These are phyloP conservation scores for Apostasia shenzhenica DNA, from an alignment of 106 monocot species.

Conservation along the genomic window DNA sequence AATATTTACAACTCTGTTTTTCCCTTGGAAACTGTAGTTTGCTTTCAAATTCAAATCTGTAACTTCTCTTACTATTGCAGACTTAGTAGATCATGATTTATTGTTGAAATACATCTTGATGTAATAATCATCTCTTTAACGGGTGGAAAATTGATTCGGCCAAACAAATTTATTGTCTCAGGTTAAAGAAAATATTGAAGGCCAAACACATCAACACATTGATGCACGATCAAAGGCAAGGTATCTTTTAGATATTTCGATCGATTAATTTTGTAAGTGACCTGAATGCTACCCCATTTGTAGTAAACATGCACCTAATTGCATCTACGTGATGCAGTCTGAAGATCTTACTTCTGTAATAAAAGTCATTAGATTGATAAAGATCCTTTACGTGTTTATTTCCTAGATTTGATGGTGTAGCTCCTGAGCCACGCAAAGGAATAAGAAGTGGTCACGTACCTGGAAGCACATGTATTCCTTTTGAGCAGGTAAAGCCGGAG, in stretches of 20 bases:
- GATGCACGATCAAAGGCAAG: slow-evolving; percentile 92
- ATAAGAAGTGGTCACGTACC: slow-evolving; percentile 86
- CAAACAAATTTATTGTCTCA: slow-evolving; percentile 27
- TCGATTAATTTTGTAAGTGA: neutral
- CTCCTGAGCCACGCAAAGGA: slow-evolving; percentile 94
- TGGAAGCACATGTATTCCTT: slow-evolving; percentile 95
- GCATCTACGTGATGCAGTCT: too few relatives aligned
- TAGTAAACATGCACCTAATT: too few relatives aligned
- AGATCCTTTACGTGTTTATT: neutral
- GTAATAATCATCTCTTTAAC: too few relatives aligned
- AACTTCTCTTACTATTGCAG: too few relatives aligned
- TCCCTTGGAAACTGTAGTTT: too few relatives aligned
- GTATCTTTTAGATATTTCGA: slow-evolving; percentile 15
- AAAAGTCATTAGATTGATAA: neutral
- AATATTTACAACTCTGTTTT: too few relatives aligned
- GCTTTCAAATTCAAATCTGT: too few relatives aligned
- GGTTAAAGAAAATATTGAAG: slow-evolving; percentile 77
- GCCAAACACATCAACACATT: slow-evolving; percentile 73
- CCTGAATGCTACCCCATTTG: too few relatives aligned
- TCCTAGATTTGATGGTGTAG: slow-evolving; percentile 78
- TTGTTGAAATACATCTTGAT: too few relatives aligned
- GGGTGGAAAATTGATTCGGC: too few relatives aligned
- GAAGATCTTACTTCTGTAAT: too few relatives aligned
- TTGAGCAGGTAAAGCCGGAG: slow-evolving; percentile 44
- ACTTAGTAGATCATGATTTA: too few relatives aligned